phyloP scores from a whole-genome alignment of 805 yeast genomes.

The Myxozyma sirexii region DNA sequence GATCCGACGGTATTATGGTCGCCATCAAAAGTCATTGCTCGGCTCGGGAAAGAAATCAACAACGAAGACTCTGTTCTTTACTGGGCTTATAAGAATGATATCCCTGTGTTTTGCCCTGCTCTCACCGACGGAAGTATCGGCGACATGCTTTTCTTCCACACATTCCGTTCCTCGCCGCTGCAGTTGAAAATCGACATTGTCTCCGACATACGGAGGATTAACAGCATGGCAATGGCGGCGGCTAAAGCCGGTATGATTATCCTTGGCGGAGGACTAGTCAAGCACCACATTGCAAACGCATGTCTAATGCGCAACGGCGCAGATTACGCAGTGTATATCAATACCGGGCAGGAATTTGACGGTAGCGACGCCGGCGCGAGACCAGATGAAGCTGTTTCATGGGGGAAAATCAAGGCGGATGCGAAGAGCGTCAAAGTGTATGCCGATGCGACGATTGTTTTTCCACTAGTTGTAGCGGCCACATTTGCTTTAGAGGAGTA shows the following conservation, averaged over 20 bases:
- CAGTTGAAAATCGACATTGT: conserved; percentile 91
- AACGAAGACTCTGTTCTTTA: conserved; percentile 91
- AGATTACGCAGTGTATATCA: conserved; percentile 93
- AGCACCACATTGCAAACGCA: conserved; percentile 97
- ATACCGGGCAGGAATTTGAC: conserved; percentile 98
- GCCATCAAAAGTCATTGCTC: conserved; percentile 87
- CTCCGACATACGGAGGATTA: conserved; percentile 87
- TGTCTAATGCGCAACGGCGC: conserved; percentile 99
- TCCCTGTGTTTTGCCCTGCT: conserved; percentile 97
- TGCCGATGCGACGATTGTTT: conserved; percentile 92
- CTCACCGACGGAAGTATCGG: conserved; percentile 98
- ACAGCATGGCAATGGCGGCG: conserved; percentile 94
- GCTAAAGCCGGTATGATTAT: conserved; percentile 92
- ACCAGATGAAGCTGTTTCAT: conserved; percentile 97
- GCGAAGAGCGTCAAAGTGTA: conserved; percentile 90
- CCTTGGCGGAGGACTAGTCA: conserved; percentile 93
- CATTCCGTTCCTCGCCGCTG: conserved; percentile 90
- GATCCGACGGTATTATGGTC: conserved; percentile 78
- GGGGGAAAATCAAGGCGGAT: conserved; percentile 98
- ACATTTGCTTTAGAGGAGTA: conserved; percentile 61
- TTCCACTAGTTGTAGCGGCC: conserved; percentile 96
- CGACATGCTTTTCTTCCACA: conserved; percentile 98
- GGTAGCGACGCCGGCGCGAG: conserved; percentile 99
- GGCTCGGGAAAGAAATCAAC: conserved; percentile 92
- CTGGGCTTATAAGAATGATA: conserved; percentile 97